phyloP scores from a whole-genome alignment of 805 yeast species.

The Starmerella stigmatis region DNA sequence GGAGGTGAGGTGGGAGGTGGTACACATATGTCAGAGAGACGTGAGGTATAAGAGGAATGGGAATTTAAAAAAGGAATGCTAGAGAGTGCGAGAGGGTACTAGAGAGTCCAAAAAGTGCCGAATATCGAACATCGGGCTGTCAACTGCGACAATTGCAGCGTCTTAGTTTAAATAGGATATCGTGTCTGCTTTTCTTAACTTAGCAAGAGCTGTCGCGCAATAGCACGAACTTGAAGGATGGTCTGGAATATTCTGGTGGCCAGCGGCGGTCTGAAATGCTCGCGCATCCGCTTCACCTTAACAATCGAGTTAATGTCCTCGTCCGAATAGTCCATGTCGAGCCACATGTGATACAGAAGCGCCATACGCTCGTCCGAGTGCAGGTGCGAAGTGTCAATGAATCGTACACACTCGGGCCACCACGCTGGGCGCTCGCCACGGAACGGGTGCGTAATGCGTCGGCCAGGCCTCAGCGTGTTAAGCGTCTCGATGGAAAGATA shows the following conservation, averaged over 20 bases:
- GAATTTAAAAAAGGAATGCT: no score
- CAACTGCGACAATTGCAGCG: no score
- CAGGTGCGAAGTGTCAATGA: slow-evolving; percentile 6
- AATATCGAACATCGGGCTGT: no score
- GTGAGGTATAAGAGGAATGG: no score
- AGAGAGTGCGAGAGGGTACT: no score
- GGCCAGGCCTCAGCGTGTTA: background rate
- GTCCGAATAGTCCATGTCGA: background rate
- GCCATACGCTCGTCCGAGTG: background rate
- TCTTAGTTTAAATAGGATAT: no score
- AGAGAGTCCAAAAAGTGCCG: no score
- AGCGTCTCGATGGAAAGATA: background rate
- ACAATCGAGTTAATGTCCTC: background rate
- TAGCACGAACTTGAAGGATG: no score
- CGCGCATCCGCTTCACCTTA: background rate
- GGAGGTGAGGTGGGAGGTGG: no score
- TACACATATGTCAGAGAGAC: no score
- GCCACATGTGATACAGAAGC: background rate
- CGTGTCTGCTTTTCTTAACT: no score
- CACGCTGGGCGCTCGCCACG: slow-evolving; percentile 1
- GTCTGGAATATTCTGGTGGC: background rate
- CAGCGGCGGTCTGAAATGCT: background rate
- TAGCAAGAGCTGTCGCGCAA: no score
- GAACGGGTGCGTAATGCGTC: slow-evolving; percentile 1
- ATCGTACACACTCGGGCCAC: slow-evolving; percentile 7